Base-by-base conservation (phyloP, 2,329 filamentous ascomycete genomes). In the Paracoccidioides brasiliensis region DNA sequence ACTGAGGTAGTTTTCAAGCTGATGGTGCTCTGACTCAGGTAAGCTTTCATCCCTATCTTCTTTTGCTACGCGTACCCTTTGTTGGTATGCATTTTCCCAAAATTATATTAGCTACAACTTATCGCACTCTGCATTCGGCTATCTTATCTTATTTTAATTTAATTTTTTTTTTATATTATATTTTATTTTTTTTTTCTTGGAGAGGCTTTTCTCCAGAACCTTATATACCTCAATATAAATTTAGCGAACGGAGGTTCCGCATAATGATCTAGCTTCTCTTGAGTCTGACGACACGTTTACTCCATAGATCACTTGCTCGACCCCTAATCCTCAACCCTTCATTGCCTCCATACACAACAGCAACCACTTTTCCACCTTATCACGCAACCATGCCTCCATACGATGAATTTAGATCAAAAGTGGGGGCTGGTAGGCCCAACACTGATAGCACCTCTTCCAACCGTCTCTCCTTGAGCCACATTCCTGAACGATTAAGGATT, bases 401-500 rank as follows among this genome's bases (percentile, higher is more conserved):
- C 32, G 52, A 53, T 15, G 41, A 53, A 30, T 37, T 30, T 22
- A 53, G 32, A 32, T 9, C 42, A 5, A 4, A 30, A 14, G 41
- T 5, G 28, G 4, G 30, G 2, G 28, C 28, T 38, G 32, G 10
- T 41, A 46, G 52, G 5, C 6, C 40, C 7, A 44, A 44, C 6
- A 12, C 41, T 12, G 37, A 33, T 37, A 22, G 22, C 22, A 42
- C 14, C n/a, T 54, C 59, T 14, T 35, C 55, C 10, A 15, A 60
- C 38, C 54, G 54, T 32, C 50, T 56, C 37, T 50, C 73, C 40
- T 77, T 78, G 56, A 72, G 74, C 62, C 73, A 78, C 56, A 73
- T 83, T 15, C 81, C 81, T 33, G 79, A 82, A 55, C 76, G 76
- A 55, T 75, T 83, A 41, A 76, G 73, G 62, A 76, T 35, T 32